Conservation (phyloP, 768 basidiomycete species). For the Chalciporus sphaerocephalus region DNA sequence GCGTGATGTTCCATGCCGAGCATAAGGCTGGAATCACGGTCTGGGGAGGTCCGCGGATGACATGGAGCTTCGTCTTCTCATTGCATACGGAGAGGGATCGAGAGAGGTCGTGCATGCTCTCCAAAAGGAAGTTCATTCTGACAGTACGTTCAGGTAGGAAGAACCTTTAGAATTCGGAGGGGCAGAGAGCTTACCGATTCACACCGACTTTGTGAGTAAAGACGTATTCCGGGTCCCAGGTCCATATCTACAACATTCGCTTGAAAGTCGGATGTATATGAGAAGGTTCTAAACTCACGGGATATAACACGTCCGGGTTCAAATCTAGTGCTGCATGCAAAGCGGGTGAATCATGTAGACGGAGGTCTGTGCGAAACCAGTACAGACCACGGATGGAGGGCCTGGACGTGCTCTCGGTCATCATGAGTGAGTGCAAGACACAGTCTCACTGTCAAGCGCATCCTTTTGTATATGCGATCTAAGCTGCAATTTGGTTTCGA, state of each 20-base stretch:
- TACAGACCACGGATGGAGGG: slow-evolving; percentile 1
- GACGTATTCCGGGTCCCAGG: neutral
- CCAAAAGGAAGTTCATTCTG: slow-evolving; percentile 12
- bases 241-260: slow-evolving; percentile 3
- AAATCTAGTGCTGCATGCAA: neutral
- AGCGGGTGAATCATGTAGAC: slow-evolving; percentile 7
- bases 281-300: neutral
- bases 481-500: no score
- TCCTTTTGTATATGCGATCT: neutral
- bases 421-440: neutral
- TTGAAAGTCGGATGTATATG: neutral
- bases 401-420: neutral
- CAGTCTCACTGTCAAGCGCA: neutral
- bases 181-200: slow-evolving; percentile 6
- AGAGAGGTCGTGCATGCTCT: slow-evolving; percentile 10
- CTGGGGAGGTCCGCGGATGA: slow-evolving; percentile 20
- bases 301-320: slow-evolving; percentile 7
- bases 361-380: slow-evolving; percentile 19
- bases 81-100: slow-evolving; percentile 8
- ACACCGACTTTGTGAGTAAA: slow-evolving; percentile 2
- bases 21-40: slow-evolving; percentile 9
- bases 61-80: slow-evolving; percentile 15
- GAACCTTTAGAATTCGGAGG: neutral
- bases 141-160: slow-evolving; percentile 6
- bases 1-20: slow-evolving; percentile 11